Percentiles rank a stretch among this genome's conserved stretches.
Evolutionary conservation across 306 rosid species (phyloP).

Genomic region (Prunus mongolica): DNA sequence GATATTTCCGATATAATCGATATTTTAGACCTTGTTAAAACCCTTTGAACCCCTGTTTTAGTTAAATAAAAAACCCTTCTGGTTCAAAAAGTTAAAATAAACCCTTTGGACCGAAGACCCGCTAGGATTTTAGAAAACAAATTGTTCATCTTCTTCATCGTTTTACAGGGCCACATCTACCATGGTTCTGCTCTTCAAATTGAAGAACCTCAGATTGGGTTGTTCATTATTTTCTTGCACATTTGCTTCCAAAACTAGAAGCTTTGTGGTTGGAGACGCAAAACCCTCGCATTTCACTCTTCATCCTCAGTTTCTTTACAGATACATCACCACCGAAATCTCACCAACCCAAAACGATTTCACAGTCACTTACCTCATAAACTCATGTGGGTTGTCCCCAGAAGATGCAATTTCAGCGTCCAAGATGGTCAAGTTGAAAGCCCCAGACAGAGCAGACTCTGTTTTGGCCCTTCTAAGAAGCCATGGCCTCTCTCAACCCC

Average conservation of each 20-base stretch:
- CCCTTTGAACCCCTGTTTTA: too few species aligned
- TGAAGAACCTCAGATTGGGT: neutral
- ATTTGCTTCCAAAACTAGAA: neutral
- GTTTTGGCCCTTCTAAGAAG: conserved; percentile 21
- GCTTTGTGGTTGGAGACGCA: neutral
- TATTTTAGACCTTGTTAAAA: too few species aligned
- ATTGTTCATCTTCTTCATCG: neutral
- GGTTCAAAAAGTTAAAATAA: too few species aligned
- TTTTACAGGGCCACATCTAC: neutral
- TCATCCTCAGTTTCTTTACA: neutral
- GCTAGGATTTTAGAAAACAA: neutral
- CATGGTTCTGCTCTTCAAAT: neutral
- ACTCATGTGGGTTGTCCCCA: conserved; percentile 27
- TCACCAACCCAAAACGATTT: neutral
- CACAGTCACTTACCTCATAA: conserved; percentile 22
- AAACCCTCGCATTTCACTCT: neutral
- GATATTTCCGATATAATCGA: too few species aligned
- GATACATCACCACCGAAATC: neutral
- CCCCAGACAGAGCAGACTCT: neutral
- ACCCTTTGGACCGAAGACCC: neutral
- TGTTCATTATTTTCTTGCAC: neutral
- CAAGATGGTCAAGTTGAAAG: neutral
- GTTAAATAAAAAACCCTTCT: too few species aligned
- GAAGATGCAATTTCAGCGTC: conserved; percentile 11
- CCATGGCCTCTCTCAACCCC: conserved; percentile 24